phyloP scores from a whole-genome alignment of 2,329 filamentous ascomycete species.

The Colletotrichum sp. region DNA sequence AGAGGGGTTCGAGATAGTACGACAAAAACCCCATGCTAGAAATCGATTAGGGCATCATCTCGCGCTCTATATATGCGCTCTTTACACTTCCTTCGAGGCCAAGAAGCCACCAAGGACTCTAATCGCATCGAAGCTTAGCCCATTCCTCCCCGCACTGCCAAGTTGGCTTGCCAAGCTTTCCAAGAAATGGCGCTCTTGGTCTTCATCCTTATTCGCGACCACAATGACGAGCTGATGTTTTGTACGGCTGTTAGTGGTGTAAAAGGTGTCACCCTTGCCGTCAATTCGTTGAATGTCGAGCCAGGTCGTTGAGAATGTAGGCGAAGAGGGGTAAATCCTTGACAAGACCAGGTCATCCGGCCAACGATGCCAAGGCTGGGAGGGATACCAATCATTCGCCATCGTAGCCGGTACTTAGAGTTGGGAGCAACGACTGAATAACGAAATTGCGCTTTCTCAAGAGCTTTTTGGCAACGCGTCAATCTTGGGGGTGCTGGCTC shows the following conservation, averaged over 20 bases:
- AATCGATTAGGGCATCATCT: rapidly evolving
- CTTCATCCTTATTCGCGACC: background rate
- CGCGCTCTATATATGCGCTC: background rate
- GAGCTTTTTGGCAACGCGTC: background rate
- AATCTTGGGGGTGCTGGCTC: background rate
- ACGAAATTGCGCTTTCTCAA: rapidly evolving
- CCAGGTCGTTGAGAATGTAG: background rate
- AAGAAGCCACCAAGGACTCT: background rate
- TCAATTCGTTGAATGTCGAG: background rate
- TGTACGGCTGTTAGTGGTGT: background rate
- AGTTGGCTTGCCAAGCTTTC: background rate
- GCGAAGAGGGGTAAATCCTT: background rate
- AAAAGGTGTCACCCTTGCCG: background rate
- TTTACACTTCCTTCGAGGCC: rapidly evolving
- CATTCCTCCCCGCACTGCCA: background rate
- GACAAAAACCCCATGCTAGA: background rate
- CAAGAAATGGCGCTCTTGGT: background rate
- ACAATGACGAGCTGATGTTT: background rate
- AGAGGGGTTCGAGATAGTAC: background rate
- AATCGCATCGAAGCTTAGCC: background rate
- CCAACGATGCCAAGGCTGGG: background rate
- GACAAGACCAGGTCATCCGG: background rate
- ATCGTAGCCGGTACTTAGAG: background rate
- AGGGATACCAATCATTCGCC: background rate
- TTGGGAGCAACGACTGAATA: background rate